Evolutionary conservation across 441 rosid genomes (phyloP).

Genomic region (Populus tomentosa): DNA sequence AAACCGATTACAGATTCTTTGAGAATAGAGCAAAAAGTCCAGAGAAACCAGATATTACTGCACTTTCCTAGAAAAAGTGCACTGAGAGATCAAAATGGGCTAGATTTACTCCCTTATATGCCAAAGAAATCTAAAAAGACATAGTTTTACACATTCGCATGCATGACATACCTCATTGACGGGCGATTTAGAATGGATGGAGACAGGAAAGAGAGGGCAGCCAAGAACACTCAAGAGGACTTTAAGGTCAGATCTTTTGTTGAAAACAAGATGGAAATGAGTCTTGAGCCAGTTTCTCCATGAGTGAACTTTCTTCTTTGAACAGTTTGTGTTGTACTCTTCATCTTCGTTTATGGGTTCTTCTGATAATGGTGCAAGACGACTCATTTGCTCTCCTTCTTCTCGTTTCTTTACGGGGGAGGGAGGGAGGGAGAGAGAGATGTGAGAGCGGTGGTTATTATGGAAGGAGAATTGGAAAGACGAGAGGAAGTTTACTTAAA

Average conservation of each 20-base stretch:
- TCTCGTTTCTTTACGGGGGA: background rate
- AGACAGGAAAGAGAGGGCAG: slow-evolving; percentile 80
- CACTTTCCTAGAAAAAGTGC: background rate
- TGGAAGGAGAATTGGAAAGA: slow-evolving; percentile 13
- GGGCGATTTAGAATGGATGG: slow-evolving; percentile 38
- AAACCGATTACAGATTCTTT: background rate
- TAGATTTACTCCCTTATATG: background rate
- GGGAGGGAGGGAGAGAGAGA: background rate
- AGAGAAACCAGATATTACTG: background rate
- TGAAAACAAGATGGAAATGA: slow-evolving; percentile 42
- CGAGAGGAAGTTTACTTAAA: slow-evolving; percentile 17
- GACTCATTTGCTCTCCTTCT: slow-evolving; percentile 29
- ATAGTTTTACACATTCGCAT: background rate
- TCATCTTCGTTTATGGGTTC: slow-evolving; percentile 62
- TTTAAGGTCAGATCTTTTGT: slow-evolving; percentile 53
- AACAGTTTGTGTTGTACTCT: slow-evolving; percentile 18
- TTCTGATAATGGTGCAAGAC: slow-evolving; percentile 74
- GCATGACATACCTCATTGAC: slow-evolving; percentile 41
- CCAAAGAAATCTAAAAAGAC: background rate
- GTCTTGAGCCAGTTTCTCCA: slow-evolving; percentile 72
- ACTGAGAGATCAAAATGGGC: background rate
- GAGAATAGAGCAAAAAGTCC: background rate
- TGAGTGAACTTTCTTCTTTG: slow-evolving; percentile 40
- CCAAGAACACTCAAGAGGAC: slow-evolving; percentile 73
- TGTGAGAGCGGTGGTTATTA: background rate